Conservation (phyloP, 306 rosid genomes). For the Cicer arietinum region DNA sequence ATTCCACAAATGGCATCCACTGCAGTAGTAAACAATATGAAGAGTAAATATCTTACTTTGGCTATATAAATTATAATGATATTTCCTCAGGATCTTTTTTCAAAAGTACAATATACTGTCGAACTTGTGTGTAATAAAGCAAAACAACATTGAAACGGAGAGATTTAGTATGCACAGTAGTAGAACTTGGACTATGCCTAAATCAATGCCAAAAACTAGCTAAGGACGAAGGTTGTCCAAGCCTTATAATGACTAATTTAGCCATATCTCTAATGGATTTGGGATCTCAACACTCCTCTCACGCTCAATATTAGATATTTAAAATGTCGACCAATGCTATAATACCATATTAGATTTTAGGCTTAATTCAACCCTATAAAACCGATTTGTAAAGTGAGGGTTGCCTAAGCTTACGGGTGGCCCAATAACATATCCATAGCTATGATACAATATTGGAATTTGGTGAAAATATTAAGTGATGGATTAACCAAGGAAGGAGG, state of each 20-base stretch:
- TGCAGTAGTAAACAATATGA: conserved; percentile 45
- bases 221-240: too few species aligned
- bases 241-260: too few species aligned
- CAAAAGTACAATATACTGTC: background rate
- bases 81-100: conserved; percentile 4
- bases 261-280: too few species aligned
- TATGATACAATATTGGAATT: background rate
- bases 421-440: background rate
- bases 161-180: background rate
- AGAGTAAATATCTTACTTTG: background rate
- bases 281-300: background rate
- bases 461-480: background rate
- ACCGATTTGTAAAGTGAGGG: background rate
- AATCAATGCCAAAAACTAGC: background rate
- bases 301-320: background rate
- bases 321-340: background rate
- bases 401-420: background rate
- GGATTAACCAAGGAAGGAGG: conserved; percentile 5
- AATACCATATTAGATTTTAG: background rate
- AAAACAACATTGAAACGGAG: background rate
- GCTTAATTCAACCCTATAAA: background rate
- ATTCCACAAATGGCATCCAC: conserved; percentile 89
- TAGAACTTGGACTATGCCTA: background rate
- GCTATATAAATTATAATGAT: conserved; percentile 11
- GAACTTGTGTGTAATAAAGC: conserved; percentile 6